A percentile compares a stretch with the other conserved stretches of the same genome.
Evolutionary conservation across 805 yeast genomes (phyloP).

Genomic region (Citeromyces nyonsensis): DNA sequence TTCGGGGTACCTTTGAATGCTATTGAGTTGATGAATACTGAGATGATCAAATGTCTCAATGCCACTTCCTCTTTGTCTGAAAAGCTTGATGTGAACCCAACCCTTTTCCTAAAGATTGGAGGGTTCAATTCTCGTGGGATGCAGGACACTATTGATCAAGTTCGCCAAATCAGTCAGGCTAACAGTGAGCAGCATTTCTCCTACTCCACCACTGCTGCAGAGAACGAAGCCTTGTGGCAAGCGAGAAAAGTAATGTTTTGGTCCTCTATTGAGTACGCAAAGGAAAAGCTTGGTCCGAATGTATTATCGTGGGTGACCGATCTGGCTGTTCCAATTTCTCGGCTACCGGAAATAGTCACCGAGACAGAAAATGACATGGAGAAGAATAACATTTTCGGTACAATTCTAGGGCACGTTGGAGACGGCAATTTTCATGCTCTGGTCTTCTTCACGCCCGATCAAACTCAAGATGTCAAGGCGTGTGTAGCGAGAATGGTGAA

Average conservation of each 20-base stretch:
- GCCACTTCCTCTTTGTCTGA: not conserved
- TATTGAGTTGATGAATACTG: slow-evolving; percentile 58
- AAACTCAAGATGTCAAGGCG: slow-evolving; percentile 25
- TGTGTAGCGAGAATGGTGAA: slow-evolving; percentile 47
- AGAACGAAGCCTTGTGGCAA: slow-evolving; percentile 54
- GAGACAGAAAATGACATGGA: slow-evolving; percentile 47
- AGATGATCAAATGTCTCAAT: slow-evolving; percentile 50
- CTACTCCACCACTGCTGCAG: slow-evolving; percentile 47
- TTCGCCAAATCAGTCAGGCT: slow-evolving; percentile 31
- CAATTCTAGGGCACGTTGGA: slow-evolving; percentile 70
- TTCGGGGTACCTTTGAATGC: slow-evolving; percentile 59
- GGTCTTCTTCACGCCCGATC: slow-evolving; percentile 39
- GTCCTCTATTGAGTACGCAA: slow-evolving; percentile 56
- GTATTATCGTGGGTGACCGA: slow-evolving; percentile 60
- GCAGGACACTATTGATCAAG: slow-evolving; percentile 26
- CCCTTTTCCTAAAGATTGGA: slow-evolving; percentile 50
- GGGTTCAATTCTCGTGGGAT: slow-evolving; percentile 20
- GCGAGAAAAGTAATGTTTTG: slow-evolving; percentile 61
- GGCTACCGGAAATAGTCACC: slow-evolving; percentile 43
- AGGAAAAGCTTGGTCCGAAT: slow-evolving; percentile 18
- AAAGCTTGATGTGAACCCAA: slow-evolving; percentile 40
- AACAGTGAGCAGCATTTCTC: slow-evolving; percentile 46
- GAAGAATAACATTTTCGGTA: slow-evolving; percentile 31
- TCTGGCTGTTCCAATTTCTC: slow-evolving; percentile 70
- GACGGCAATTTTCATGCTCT: slow-evolving; percentile 73